Evolutionary conservation across 495 filamentous ascomycete genomes (phyloP), one percentile per base, ranked within the genome.

Genomic region (Hypoxylon intermedium): DNA sequence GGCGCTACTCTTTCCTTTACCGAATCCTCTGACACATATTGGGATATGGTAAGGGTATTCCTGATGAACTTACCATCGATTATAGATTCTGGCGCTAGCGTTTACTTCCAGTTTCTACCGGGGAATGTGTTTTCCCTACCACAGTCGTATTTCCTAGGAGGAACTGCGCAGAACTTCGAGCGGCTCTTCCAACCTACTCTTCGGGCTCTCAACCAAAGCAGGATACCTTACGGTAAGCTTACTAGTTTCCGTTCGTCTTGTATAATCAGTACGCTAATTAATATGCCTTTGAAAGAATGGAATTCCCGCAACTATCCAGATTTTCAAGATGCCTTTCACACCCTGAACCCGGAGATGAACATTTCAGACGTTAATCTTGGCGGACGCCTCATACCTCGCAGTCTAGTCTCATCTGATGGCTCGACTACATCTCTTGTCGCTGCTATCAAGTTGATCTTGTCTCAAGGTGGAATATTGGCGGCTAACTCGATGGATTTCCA

Each of bases 1-100:
- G 68, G 65, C 9, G 62, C 53, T 3, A 9, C 16, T 5, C 23
- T 71, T 2, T 20, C 30, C 13, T 47, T 71, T 30, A 58, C 53
- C 15, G 26, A 18, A 15, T 52, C 50, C 12, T 54, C 58, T 5
- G 47, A 34, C 2, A 49, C 28, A 1, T 36, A 49, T 33, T 1
- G 38, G 50, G 50, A 53, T 9, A 42, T 53, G 6, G 24, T 53
- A 33, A 37, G 16, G n/a, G 38, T 26, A 2, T 43, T 53, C 26
- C 21, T 53, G 16, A 9, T 34, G 11, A 53, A 43, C 12, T 11
- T 53, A 9, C 50, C 37, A 21, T 19, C 37, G 2, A 16, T 53
- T 26, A 3, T 20, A 37, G 50, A n/a, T 34, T 23, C 26, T 0
- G 50, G 50, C 16, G 50, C 6, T 43, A 24, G 23, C 1, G 23